Evolutionary conservation across 352 stramenopile genomes (phyloP), one percentile per base, ranked within the genome.

Genomic region (Elongisporangium senticosum): DNA sequence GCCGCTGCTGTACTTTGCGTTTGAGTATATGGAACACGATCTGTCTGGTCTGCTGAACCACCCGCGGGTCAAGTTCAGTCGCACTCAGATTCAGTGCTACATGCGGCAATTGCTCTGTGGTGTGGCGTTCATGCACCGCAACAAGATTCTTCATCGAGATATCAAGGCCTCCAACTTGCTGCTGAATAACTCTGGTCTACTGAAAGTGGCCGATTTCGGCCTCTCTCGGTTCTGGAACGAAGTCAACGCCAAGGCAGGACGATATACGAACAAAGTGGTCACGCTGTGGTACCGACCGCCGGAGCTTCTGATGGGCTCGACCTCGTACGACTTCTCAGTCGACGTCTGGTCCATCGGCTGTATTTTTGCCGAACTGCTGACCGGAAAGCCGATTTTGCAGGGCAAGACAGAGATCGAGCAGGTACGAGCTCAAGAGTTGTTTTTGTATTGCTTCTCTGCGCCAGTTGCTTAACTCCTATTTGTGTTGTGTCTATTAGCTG

Each of bases 281-380:
- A 98, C 95, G 23, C 69, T 96, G 19, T 98, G 95, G 95, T 98
- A 98, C 67, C 81, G 95, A 23, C 81, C 93, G 1, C 95, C 95
- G 0, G 95, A 98, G 63, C 75, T 98, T 20, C 68, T 98, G 23
- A 81, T 98, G 54, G 91, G 94, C 3, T 96, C 79, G 17, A 97
- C 90, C 3, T 87, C 76, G 7, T 98, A 98, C 65, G 87, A 95
- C 59, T 93, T 83, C 43, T 95, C 77, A 7, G 92, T 98, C 17
- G 95, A 98, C 72, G 77, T 97, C n/a, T 98, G 94, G 92, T 97
- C 95, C 0, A 94, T 98, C 55, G 95, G 93, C 0, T 92, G 79
- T 43, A 93, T 95, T 49, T 95, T 95, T 55, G 86, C 69, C 5
- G 86, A 95, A 53, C 53, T 95, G 23, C 61, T 95, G n/a, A 56